Evolutionary conservation across 306 rosid species (phyloP), one percentile per base, ranked within the genome.

Genomic region (Arachis hypogaea): DNA sequence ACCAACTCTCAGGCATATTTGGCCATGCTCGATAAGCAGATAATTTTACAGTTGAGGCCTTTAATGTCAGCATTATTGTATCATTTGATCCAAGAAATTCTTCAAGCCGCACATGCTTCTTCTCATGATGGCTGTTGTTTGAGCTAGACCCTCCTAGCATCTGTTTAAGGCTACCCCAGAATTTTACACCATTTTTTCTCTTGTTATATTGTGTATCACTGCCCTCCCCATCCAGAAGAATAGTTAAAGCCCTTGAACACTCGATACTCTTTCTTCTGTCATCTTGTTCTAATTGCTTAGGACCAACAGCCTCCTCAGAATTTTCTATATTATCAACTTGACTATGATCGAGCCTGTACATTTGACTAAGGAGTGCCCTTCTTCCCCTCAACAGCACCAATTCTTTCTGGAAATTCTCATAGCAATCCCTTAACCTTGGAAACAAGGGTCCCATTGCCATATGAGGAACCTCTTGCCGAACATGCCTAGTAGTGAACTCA

Each of bases 1-100:
- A 91, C 66, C 87, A 86, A 68, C 58, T 85, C 7, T 91, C 97
- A 65, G 84, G 97, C 97, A 91, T 88, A 77, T 88, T 91, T 44
- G 97, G 97, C 97, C 97, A 91, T 64, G 95, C 91, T 10, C 88
- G 79, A 77, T 88, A 91, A 57, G 92, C 85, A 65, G 95, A 85
- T 47, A 91, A 74, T 78, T 75, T 87, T n/a, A 73, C 74, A 29
- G 70, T 73, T 65, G 95, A 63, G 16, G 97, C 95, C 58, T 72
- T 82, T 56, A 91, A 68, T 33, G 88, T 57, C 78, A 91, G 80
- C 64, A 86, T 86, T 16, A 85, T 81, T 16, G 84, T 60, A 66
- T 89, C 87, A 73, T 87, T 77, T 14, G 91, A 77, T 46, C 80
- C 77, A 63, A 91, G 83, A 82, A 91, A 89, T 28, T 87, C 93